Conservation (phyloP, 78 protist genomes). For the Protostelium mycophagum region DNA sequence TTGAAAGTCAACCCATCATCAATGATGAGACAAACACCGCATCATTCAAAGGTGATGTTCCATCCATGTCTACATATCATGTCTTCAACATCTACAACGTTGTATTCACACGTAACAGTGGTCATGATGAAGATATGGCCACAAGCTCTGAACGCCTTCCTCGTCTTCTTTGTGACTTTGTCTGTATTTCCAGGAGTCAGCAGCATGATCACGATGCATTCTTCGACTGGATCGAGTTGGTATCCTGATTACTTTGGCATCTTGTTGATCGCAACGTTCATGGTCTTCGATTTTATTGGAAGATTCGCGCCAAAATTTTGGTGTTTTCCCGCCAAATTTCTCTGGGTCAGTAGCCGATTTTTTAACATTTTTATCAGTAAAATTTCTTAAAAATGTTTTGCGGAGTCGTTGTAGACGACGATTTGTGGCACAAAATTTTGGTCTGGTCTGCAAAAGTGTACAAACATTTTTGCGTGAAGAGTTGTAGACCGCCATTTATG, state of each 20-base stretch:
- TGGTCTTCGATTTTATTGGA: constrained; percentile 54
- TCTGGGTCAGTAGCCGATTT: constrained; percentile 38
- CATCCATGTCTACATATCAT: too few relatives aligned
- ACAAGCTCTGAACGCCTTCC: constrained; percentile 56
- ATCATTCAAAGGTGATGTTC: too few relatives aligned
- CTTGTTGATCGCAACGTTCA: constrained; percentile 8
- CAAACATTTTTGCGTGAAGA: too few relatives aligned
- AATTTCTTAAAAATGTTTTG: too few relatives aligned
- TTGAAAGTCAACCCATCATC: too few relatives aligned
- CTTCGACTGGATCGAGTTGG: neutral
- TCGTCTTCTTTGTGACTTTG: constrained; percentile 41
- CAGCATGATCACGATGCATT: neutral
- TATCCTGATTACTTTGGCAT: constrained; percentile 17
- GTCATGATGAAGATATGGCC: constrained; percentile 43
- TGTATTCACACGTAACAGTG: neutral
- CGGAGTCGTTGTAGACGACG: too few relatives aligned
- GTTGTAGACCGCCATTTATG: too few relatives aligned
- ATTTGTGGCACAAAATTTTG: too few relatives aligned
- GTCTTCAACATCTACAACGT: too few relatives aligned
- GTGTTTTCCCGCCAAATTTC: constrained; percentile 34
- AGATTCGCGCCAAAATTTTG: constrained; percentile 39
- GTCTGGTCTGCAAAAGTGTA: too few relatives aligned
- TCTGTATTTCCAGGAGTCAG: constrained; percentile 57
- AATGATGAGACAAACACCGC: too few relatives aligned
- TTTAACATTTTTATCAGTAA: too few relatives aligned